phyloP scores from a whole-genome alignment of 2,329 filamentous ascomycete genomes.

The Ophiostoma fasciatum region DNA sequence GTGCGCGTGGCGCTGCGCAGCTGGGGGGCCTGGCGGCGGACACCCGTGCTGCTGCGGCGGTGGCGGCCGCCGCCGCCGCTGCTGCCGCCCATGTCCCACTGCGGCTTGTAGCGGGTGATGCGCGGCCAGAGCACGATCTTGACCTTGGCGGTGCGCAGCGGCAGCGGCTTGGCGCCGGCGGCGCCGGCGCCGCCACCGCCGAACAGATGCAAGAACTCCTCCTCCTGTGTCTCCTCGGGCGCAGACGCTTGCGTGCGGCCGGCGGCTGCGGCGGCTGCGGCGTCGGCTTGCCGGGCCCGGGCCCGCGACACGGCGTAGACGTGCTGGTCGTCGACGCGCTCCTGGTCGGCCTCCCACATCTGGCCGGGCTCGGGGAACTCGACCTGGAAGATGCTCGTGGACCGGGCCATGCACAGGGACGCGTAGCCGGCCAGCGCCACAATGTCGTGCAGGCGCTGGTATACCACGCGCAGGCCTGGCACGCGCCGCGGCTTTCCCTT shows the following conservation, averaged over 20 bases:
- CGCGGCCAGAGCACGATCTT: slow-evolving; percentile 19
- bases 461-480: slow-evolving; percentile 13
- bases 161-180: not conserved
- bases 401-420: slow-evolving; percentile 17
- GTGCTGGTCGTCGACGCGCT: slow-evolving; percentile 2
- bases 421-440: slow-evolving; percentile 19
- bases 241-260: too few relatives aligned
- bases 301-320: slow-evolving; percentile 6
- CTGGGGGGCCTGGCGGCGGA: too few relatives aligned
- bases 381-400: slow-evolving; percentile 18
- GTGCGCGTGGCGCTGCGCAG: slow-evolving; percentile 11
- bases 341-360: slow-evolving; percentile 13
- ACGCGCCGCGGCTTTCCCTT: too few relatives aligned
- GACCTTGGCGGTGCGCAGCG: slow-evolving; percentile 15
- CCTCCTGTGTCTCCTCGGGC: too few relatives aligned
- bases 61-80: too few relatives aligned
- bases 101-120: slow-evolving; percentile 16
- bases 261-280: not conserved
- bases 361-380: slow-evolving; percentile 16
- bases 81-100: slow-evolving; percentile 3
- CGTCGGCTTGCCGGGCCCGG: not conserved
- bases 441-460: slow-evolving; percentile 20
- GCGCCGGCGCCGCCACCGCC: too few relatives aligned
- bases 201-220: too few relatives aligned
- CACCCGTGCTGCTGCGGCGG: too few relatives aligned